phyloP scores from a whole-genome alignment of 352 stramenopile species.

The Stephanocyclus meneghinianus region DNA sequence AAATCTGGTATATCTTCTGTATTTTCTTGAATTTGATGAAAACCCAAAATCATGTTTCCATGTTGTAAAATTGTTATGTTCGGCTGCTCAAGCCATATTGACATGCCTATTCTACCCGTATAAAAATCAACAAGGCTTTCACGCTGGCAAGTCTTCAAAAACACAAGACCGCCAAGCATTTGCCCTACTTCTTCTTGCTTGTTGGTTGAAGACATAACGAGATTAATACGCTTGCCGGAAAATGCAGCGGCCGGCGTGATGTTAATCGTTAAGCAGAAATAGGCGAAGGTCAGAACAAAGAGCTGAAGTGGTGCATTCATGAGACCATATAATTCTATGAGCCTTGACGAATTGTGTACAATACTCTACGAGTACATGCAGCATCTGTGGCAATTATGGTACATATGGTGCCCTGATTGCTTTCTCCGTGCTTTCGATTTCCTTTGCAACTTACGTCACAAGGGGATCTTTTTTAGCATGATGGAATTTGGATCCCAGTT shows the following conservation, averaged over 20 bases:
- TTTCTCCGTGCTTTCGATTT: no score
- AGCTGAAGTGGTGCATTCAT: no score
- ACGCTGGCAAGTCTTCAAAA: constrained; percentile 36
- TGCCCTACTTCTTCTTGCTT: constrained; percentile 22
- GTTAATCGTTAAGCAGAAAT: no score
- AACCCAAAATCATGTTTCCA: constrained; percentile 51
- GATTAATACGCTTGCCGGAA: neutral
- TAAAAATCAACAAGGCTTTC: constrained; percentile 33
- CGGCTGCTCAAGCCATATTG: constrained; percentile 44
- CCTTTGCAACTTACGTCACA: no score
- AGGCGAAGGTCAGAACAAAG: no score
- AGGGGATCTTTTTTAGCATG: no score
- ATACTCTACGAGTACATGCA: no score
- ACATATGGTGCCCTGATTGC: no score
- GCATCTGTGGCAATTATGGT: no score
- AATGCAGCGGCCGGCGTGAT: neutral
- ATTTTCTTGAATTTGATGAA: constrained; percentile 36
- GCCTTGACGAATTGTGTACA: no score
- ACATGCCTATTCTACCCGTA: constrained; percentile 30
- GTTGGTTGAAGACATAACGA: neutral
- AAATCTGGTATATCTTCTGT: constrained; percentile 27
- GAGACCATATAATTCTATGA: no score
- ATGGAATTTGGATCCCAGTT: no score
- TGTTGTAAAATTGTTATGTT: constrained; percentile 47
- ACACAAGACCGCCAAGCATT: constrained; percentile 42